Percentiles rank a stretch among this genome's conserved stretches.
Evolutionary conservation across 192 early-diverging fungal genomes (phyloP).

Genomic region (Thamnidium elegans): DNA sequence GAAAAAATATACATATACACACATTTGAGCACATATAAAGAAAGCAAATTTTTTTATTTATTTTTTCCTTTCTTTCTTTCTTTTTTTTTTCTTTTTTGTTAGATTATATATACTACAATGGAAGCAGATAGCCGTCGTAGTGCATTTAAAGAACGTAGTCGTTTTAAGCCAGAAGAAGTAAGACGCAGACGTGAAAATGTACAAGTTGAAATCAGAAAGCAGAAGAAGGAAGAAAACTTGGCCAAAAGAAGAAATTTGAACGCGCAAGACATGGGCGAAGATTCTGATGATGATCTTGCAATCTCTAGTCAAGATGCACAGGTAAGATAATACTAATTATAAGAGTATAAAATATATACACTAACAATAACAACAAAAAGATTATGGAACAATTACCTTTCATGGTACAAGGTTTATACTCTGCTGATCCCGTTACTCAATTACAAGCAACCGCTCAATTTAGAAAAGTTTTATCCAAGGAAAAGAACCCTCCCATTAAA

Average conservation of each 20-base stretch:
- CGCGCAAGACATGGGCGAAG: slow-evolving; percentile 34
- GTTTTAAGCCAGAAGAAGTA: slow-evolving; percentile 44
- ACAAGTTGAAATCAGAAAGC: slow-evolving; percentile 46
- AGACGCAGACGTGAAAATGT: slow-evolving; percentile 41
- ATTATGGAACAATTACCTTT: background rate
- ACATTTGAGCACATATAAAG: no score
- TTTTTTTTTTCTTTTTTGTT: background rate
- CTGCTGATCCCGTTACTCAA: slow-evolving; percentile 36
- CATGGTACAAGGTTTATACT: slow-evolving; percentile 25
- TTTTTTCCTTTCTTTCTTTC: background rate
- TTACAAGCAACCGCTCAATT: slow-evolving; percentile 39
- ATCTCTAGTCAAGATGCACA: background rate
- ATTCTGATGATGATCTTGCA: slow-evolving; percentile 8
- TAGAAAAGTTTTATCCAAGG: slow-evolving; percentile 49
- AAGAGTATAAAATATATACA: no score
- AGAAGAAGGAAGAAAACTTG: slow-evolving; percentile 45
- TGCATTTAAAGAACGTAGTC: slow-evolving; percentile 64
- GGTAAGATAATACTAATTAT: slow-evolving; percentile 11
- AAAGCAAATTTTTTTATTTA: background rate
- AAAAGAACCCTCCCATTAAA: slow-evolving; percentile 51
- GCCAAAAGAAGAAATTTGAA: slow-evolving; percentile 49
- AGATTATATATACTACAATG: background rate
- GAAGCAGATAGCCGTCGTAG: slow-evolving; percentile 15
- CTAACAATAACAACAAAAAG: background rate
- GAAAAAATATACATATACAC: no score